A percentile compares a stretch with the other conserved stretches of the same genome.
Conservation (phyloP, 2,329 filamentous ascomycete genomes). For the Colletotrichum euphorbiae region DNA sequence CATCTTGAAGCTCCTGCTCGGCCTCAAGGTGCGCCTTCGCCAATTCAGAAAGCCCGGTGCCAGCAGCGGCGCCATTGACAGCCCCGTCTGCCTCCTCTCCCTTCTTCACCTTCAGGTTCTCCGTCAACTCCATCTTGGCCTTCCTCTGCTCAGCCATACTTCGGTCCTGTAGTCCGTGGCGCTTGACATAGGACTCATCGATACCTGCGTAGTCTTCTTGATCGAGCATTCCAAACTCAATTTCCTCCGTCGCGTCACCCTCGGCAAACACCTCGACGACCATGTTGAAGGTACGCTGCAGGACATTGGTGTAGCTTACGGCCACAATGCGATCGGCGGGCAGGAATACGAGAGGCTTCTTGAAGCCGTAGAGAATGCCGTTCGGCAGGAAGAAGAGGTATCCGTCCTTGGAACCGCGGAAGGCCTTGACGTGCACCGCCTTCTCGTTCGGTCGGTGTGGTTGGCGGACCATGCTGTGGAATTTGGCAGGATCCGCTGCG, state of each 20-base stretch:
- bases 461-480: conserved; percentile 68
- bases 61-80: conserved; percentile 49
- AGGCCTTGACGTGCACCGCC: conserved; percentile 74
- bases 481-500: conserved; percentile 65
- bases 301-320: conserved; percentile 74
- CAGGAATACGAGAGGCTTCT: conserved; percentile 75
- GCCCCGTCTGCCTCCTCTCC: conserved; percentile 53
- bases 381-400: conserved; percentile 75
- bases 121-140: conserved; percentile 71
- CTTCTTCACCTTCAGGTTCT: conserved; percentile 66
- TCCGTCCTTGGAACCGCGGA: conserved; percentile 76
- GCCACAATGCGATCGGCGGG: conserved; percentile 70
- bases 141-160: conserved; percentile 77
- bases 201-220: conserved; percentile 75
- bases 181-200: conserved; percentile 70
- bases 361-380: conserved; percentile 77
- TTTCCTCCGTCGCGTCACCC: conserved; percentile 65
- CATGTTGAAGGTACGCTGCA: conserved; percentile 77
- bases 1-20: conserved; percentile 67
- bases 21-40: conserved; percentile 62
- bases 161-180: conserved; percentile 71
- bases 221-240: conserved; percentile 77
- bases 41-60: conserved; percentile 59
- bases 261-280: conserved; percentile 69
- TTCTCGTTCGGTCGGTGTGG: conserved; percentile 70